These are phyloP conservation scores for Metschnikowia gruessii DNA, from an alignment of 805 yeast genomes.

Conservation along the genomic window DNA sequence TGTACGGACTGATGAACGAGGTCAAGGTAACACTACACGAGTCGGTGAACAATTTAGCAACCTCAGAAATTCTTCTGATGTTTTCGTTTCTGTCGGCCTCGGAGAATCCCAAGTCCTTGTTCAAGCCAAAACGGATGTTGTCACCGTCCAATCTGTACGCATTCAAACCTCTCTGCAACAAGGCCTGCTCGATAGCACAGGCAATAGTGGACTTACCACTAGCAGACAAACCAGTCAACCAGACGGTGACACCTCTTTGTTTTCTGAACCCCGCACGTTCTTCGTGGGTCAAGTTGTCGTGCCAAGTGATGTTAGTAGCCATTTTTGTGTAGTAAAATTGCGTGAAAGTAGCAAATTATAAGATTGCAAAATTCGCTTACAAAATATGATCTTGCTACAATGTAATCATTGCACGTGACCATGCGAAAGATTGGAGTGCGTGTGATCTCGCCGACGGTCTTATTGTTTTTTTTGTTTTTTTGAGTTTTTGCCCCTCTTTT, in stretches of 20 bases:
- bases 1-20: constrained; percentile 91
- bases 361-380: constrained; percentile 12
- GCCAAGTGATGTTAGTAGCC: constrained; percentile 98
- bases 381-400: constrained; percentile 6
- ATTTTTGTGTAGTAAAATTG: constrained; percentile 32
- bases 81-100: constrained; percentile 93
- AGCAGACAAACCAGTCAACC: constrained; percentile 96
- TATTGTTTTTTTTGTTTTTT: background rate
- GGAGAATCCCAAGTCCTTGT: constrained; percentile 90
- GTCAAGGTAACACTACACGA: constrained; percentile 86
- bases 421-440: background rate
- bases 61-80: constrained; percentile 93
- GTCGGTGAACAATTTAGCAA: constrained; percentile 89
- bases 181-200: constrained; percentile 83
- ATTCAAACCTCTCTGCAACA: constrained; percentile 64
- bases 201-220: constrained; percentile 95
- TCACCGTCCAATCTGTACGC: constrained; percentile 94
- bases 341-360: constrained; percentile 1
- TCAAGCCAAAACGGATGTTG: constrained; percentile 89
- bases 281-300: constrained; percentile 76
- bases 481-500: background rate
- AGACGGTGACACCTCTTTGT: constrained; percentile 85
- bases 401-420: constrained; percentile 23
- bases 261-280: constrained; percentile 72
- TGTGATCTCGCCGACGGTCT: background rate